Evolutionary conservation across 108 stramenopile species (phyloP), one percentile per base, ranked within the genome.

Genomic region (Fragilaria crotonensis): DNA sequence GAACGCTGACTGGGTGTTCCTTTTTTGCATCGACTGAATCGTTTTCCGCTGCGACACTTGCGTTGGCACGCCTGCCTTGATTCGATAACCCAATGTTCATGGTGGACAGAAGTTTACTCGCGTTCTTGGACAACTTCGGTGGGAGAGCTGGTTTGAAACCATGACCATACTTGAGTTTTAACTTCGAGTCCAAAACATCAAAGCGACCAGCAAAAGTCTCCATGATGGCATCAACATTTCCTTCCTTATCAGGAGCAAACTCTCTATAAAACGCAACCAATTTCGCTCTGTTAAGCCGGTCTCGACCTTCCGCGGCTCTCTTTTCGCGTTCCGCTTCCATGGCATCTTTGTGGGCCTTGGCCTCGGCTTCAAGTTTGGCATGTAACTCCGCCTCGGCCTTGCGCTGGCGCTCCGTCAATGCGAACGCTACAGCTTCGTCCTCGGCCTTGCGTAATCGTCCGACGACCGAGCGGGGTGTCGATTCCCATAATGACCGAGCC

Each of bases 181-280:
- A 51, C 60, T 89, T 93, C 18, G 72, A 60, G 62, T 88, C 78
- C 45, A 93, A 73, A 25, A 87, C 77, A 26, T 81, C 83, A 9
- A 79, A 80, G 21, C 87, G 85, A 25, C 83, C 87, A 5, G 78
- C 77, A 45, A 84, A 93, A 19, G 71, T 70, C 48, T 72, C 68
- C 48, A 87, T 62, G 46, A 93, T 89, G 48, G 81, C 62, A 59
- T 93, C 87, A 31, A 93, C 67, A 30, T 88, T 83, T 25, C 67
- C 73, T 45, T 87, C 73, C 51, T 89, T 89, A 57, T 78, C 87
- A 4, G 91, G 85, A 61, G 72, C 73, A 59, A 80, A 67, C 25
- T 75, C 78, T 21, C 84, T 74, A 51, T 93, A 93, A 60, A 83
- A 93, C 4, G 85, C 82, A 21, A 79, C 81, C 21, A 93, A 71